Percentiles rank a stretch among this genome's conserved stretches.
Conservation (phyloP, 2,329 filamentous ascomycete species). For the Nemania sp. region DNA sequence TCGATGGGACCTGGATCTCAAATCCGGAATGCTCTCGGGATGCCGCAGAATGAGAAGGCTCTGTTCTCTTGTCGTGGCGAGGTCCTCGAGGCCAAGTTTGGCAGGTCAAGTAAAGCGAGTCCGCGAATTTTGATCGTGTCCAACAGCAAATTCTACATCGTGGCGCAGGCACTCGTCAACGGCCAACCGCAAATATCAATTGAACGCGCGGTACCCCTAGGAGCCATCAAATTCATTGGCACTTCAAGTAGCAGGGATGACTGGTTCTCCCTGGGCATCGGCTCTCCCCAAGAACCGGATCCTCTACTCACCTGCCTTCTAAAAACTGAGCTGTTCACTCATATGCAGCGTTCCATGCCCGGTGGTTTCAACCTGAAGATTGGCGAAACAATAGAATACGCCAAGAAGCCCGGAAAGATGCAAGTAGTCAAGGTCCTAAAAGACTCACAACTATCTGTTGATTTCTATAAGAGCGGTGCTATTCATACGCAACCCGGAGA, state of each 20-base stretch:
- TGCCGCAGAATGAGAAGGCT: constrained; percentile 72
- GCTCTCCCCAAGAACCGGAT: constrained; percentile 89
- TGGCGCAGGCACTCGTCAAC: constrained; percentile 82
- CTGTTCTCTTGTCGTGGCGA: constrained; percentile 93
- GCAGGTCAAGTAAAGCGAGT: constrained; percentile 90
- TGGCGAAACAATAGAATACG: constrained; percentile 85
- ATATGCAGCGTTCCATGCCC: constrained; percentile 78
- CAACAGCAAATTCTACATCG: constrained; percentile 82
- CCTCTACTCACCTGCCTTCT: constrained; percentile 91
- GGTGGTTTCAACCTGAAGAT: constrained; percentile 83
- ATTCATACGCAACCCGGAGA: constrained; percentile 88
- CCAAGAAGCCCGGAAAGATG: constrained; percentile 95
- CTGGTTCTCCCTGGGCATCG: constrained; percentile 92
- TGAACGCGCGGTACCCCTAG: constrained; percentile 80
- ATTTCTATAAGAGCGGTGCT: constrained; percentile 91
- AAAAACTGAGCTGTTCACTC: constrained; percentile 97
- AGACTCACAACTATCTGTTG: constrained; percentile 75
- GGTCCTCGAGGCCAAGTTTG: constrained; percentile 89
- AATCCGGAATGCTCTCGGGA: constrained; percentile 73
- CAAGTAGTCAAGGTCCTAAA: constrained; percentile 87
- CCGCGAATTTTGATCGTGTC: constrained; percentile 85
- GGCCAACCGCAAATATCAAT: constrained; percentile 78
- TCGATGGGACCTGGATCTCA: constrained; percentile 77
- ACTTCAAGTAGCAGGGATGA: constrained; percentile 84
- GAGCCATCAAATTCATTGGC: constrained; percentile 85